Evolutionary conservation across 163 green algal species (phyloP).

Genomic region (Scenedesmus sp.): DNA sequence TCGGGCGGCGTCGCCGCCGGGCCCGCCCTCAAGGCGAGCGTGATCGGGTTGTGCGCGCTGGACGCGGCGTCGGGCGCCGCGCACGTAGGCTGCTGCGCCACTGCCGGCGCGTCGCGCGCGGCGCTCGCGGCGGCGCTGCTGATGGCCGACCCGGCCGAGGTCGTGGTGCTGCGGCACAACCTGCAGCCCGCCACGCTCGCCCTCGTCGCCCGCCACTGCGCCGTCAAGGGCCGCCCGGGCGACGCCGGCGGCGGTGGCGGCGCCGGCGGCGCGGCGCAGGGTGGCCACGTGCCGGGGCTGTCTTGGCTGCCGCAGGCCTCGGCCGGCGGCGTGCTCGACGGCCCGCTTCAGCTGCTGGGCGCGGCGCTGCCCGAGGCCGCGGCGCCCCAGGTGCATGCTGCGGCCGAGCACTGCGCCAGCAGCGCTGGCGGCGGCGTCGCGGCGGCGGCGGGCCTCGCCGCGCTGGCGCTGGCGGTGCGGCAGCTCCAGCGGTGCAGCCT

Average conservation of each 20-base stretch:
- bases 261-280: background rate
- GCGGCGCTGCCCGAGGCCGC: background rate
- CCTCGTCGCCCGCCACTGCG: constrained; percentile 8
- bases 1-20: background rate
- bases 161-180: constrained; percentile 36
- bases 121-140: constrained; percentile 17
- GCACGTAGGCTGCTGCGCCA: constrained; percentile 2
- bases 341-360: constrained; percentile 9
- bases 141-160: constrained; percentile 32
- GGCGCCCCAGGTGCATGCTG: background rate
- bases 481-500: constrained; percentile 51
- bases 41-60: constrained; percentile 28
- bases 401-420: background rate
- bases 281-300: constrained; percentile 6
- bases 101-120: background rate
- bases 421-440: background rate
- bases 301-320: constrained; percentile 4
- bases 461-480: constrained; percentile 35
- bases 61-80: constrained; percentile 23
- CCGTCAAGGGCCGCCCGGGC: background rate
- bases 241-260: constrained; percentile 3
- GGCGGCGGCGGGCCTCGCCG: constrained; percentile 1
- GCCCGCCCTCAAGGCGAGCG: background rate
- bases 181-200: constrained; percentile 21
- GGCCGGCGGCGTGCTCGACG: background rate